Percentiles rank a stretch among this genome's conserved stretches.
These are phyloP conservation scores for Fraxinus pennsylvanica DNA, from an alignment of 257 asterid species.

Conservation along the genomic window DNA sequence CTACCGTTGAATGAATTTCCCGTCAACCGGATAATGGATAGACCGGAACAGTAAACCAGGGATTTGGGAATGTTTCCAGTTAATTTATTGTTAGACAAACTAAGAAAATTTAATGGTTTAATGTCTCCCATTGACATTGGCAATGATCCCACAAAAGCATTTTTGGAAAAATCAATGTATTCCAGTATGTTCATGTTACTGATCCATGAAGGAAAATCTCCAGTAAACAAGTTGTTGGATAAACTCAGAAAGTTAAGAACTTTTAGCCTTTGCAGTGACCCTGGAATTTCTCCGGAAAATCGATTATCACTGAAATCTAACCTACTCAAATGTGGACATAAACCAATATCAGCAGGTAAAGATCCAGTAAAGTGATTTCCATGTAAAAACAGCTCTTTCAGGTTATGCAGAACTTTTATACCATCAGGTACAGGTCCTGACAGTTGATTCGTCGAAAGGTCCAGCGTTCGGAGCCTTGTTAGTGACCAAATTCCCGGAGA, in stretches of 20 bases:
- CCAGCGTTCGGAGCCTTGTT: conserved; percentile 68
- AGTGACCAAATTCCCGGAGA: conserved; percentile 47
- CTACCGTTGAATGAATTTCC: conserved; percentile 60
- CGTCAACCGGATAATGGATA: conserved; percentile 51
- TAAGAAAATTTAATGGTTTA: conserved; percentile 44
- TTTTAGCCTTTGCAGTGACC: conserved; percentile 52
- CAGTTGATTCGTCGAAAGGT: conserved; percentile 64
- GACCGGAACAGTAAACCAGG: conserved; percentile 34
- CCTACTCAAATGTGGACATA: conserved; percentile 62
- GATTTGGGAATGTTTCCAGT: conserved; percentile 64
- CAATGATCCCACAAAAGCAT: conserved; percentile 53
- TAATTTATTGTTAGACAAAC: conserved; percentile 47
- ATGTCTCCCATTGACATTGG: conserved; percentile 60
- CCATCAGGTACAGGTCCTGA: conserved; percentile 64
- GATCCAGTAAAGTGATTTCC: conserved; percentile 71
- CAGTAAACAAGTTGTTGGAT: conserved; percentile 53
- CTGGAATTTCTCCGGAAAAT: conserved; percentile 55
- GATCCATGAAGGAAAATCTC: conserved; percentile 80
- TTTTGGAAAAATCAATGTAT: conserved; percentile 56
- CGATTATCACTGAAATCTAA: conserved; percentile 59
- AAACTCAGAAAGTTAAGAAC: conserved; percentile 42
- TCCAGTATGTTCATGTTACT: conserved; percentile 47
- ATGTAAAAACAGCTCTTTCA: conserved; percentile 57
- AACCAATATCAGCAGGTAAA: conserved; percentile 70
- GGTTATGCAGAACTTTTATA: conserved; percentile 49